Base-by-base conservation (phyloP, 352 stramenopile species). In the Saprolegnia diclina region DNA sequence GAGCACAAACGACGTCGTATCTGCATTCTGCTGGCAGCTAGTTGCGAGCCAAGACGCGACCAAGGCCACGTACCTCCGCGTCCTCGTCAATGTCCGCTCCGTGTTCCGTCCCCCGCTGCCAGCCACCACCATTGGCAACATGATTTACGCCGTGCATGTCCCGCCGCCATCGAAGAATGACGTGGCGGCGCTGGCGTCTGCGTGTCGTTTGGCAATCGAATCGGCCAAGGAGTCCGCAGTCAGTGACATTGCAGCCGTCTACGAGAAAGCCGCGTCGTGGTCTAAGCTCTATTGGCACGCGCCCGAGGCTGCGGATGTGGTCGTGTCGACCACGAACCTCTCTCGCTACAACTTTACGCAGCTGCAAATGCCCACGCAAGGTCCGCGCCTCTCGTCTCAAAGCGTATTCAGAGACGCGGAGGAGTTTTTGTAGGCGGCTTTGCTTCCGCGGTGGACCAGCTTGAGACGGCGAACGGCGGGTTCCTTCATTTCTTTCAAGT, bases 401-500 rank as follows among this genome's bases (percentile, higher is more conserved):
- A 59, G 24, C 29, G 26, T 32, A 21, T 44, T 44, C 11, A 26
- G 1, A 26, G 48, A 56, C 10, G 35, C 19, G 29, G 29, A 5
- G 2, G 29, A 5, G 2, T 35, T 35, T 35, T 35, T 5, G 29
- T 35, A 35, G 29, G 29, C 29, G 29, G 29, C 13, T 48, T 48
- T 48, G 32, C 29, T 18, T 52, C 18, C 7, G 37, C 56, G 5
- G 56, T 65, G n/a, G 56, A 65, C 37, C 56, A 65, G 24, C 56
- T 65, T 21, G 56, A 65, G 21, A 19, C 16, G 18, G 24, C 56
- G 5, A 24, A 29, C 37, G 56, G 56, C 11, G 56, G 24, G 11
- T 65, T 65, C 40, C 35, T 32, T 10, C 40, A 37, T 5, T 53
- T 65, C 7, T 65, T 65, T 42, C 56, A 65, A 38, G 6, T 65